A percentile compares a stretch with the other conserved stretches of the same genome.
These are phyloP conservation scores for Ceratobasidium sp. DNA, from an alignment of 1,284 basidiomycete species.

Conservation along the genomic window DNA sequence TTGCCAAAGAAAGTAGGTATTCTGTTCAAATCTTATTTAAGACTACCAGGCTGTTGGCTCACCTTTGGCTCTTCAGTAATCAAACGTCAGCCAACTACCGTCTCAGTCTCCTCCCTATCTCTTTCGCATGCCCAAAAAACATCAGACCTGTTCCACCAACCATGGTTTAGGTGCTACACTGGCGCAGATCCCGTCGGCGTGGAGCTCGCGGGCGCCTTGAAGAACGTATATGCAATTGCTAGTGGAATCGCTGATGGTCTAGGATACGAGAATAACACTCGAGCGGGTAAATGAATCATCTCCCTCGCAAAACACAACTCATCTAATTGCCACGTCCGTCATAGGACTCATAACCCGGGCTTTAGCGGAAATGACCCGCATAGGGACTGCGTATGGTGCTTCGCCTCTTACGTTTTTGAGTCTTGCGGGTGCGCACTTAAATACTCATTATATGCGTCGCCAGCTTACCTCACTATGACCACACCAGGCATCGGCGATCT, in stretches of 20 bases:
- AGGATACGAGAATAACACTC: constrained; percentile 89
- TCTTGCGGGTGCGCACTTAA: constrained; percentile 62
- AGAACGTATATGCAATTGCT: constrained; percentile 94
- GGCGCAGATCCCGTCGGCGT: constrained; percentile 87
- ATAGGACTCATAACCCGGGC: constrained; percentile 86
- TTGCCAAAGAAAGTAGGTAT: constrained; percentile 83
- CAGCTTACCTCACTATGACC: neutral
- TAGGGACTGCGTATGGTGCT: constrained; percentile 86
- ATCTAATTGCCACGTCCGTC: no score
- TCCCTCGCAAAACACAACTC: no score
- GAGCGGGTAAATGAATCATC: constrained; percentile 72
- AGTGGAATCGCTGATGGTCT: constrained; percentile 90
- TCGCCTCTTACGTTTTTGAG: constrained; percentile 84
- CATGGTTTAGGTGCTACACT: constrained; percentile 89
- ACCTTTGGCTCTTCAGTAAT: constrained; percentile 76
- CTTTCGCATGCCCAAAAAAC: constrained; percentile 76
- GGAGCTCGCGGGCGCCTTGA: constrained; percentile 88
- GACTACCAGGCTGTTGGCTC: no score
- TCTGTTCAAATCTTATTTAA: no score
- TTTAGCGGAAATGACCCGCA: constrained; percentile 85
- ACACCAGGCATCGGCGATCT: constrained; percentile 78
- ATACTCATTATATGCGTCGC: neutral
- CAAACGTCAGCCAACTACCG: constrained; percentile 82
- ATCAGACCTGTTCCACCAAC: constrained; percentile 82
- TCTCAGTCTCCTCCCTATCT: constrained; percentile 83